Evolutionary conservation across 257 asterid genomes (phyloP), one percentile per base, ranked within the genome.

Genomic region (Solanum paucissectum): DNA sequence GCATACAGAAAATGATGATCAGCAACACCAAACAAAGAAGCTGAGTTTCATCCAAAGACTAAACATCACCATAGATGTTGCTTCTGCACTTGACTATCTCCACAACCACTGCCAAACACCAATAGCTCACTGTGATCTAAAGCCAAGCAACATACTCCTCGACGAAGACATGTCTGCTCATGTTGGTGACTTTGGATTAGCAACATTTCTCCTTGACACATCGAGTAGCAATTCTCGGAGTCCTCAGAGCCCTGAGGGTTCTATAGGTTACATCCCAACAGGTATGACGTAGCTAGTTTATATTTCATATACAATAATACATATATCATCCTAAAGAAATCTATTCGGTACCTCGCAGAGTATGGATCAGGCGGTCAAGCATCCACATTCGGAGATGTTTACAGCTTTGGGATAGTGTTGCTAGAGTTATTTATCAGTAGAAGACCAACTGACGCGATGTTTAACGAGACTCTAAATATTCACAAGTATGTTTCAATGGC

Each of bases 171-270:
- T 91, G 58, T 86, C 86, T 2, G 91, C 91, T 4, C 91, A 83
- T n/a, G 92, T 92, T 36, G 90, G 91, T 23, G 94, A 92, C 79
- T 91, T 91, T 73, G 92, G 94, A 32, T 83, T 92, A 81, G 90
- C 94, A 18, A 90, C 73, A 58, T 72, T 91, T 83, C 91, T 92
- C 27, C 40, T 86, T 13, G 84, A 86, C 13, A 52, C 83, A n/a
- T 72, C 86, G 12, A 83, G 60, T 52, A 52, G 44, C 25, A 34
- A 11, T 12, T 62, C 73, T 62, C 42, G 6, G 66, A 87, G 38
- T 10, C 62, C 71, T 36, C 40, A 23, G 64, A 87, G 40, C 27
- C 68, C 91, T 12, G 79, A 89, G 58, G 93, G 92, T 49, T 88
- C 93, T 36, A 86, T 91, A 29, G 95, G 93, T 2, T 92, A 88